These are phyloP conservation scores for Tieghemostelium lacteum DNA, from an alignment of 78 protist species.

Conservation along the genomic window DNA sequence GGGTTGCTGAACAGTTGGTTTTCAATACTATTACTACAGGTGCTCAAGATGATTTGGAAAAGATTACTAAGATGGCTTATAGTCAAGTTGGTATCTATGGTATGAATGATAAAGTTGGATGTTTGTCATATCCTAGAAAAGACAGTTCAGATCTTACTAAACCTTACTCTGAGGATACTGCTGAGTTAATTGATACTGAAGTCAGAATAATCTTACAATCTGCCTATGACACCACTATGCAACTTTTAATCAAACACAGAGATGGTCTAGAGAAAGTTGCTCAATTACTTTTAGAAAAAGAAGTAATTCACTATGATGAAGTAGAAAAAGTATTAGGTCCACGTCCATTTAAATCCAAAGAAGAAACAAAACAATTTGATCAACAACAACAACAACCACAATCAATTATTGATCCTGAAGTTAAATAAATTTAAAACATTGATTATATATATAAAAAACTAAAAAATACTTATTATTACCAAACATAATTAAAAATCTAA, in stretches of 20 bases:
- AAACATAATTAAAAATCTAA: no score
- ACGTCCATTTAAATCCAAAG: constrained; percentile 53
- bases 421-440: no score
- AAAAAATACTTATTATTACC: no score
- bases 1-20: constrained; percentile 88
- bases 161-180: constrained; percentile 91
- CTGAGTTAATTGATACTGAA: constrained; percentile 85
- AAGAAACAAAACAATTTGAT: no score
- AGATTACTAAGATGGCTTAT: constrained; percentile 92
- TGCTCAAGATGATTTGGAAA: constrained; percentile 92
- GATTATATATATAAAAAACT: no score
- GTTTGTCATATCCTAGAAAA: constrained; percentile 78
- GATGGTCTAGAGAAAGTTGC: constrained; percentile 87
- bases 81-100: constrained; percentile 86
- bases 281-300: constrained; percentile 86
- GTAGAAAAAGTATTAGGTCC: constrained; percentile 79
- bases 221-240: constrained; percentile 64
- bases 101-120: constrained; percentile 92
- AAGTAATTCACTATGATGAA: constrained; percentile 88
- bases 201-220: constrained; percentile 61
- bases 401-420: no score
- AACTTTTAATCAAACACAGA: constrained; percentile 44
- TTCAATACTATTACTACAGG: constrained; percentile 94
- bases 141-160: constrained; percentile 65
- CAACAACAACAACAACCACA: not conserved